Base-by-base conservation (phyloP, 176 grass and related monocot genomes). In the Triticum turgidum region DNA sequence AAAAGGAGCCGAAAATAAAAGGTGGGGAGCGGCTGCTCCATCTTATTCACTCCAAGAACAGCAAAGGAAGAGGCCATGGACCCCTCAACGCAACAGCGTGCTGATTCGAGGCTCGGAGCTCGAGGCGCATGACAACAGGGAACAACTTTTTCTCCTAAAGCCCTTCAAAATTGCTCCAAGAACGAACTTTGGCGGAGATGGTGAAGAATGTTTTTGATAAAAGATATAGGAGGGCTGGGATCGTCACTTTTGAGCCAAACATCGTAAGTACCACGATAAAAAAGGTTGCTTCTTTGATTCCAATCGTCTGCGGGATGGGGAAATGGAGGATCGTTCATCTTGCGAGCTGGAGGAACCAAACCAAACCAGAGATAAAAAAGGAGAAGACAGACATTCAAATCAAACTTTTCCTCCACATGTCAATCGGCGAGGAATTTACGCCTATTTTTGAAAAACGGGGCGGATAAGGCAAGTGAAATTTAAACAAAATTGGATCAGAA, bases 1-100 rank as follows among this genome's bases (percentile, higher is more conserved):
- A 83, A 91, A 73, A 66, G 9, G 80, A 78, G 56, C 45, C 52
- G 63, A 84, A 86, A 77, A 56, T 33, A 83, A 84, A 80, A 18
- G 9, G 66, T 12, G 4, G 72, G 25, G 62, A 82, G 64, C 41
- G 62, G 27, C 75, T 27, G 67, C 81, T 81, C 77, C 76, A 91
- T 88, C 73, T 35, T 17, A 22, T 65, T 73, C 61, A 51, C 44
- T 73, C 65, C 80, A 86, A 84, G 74, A 66, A 68, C 35, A 87
- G 75, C 7, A 62, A 84, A 86, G 61, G 61, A 76, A 41, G 54
- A 72, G 56, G 73, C 47, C 29, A 76, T 80, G 82, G 89, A 77
- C 72, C 75, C 73, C 73, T 49, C 71, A 17, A 6, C 56, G 13
- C 42, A 74, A 65, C 37, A 51, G 67, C 67, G 44, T 78, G 47